Base-by-base conservation (phyloP, 257 asterid species). In the Sherardia arvensis region DNA sequence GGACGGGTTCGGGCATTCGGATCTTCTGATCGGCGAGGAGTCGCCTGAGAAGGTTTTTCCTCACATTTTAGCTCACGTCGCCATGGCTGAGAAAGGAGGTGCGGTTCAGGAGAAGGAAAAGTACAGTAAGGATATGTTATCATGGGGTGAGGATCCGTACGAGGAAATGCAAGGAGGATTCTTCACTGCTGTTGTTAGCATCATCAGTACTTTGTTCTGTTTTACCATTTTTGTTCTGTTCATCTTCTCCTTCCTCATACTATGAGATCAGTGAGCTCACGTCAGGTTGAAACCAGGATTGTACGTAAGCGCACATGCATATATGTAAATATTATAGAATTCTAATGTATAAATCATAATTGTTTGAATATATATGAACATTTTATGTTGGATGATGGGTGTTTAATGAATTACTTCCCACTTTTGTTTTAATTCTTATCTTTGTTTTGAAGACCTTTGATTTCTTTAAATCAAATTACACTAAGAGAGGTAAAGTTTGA, bases 1-100 rank as follows among this genome's bases (percentile, higher is more conserved):
- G 3, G 81, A 84, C 36, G 84, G 91, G 7, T 84, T 74, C 32
- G 87, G 85, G 28, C 87, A 84, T 29, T 79, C 91, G 1, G 87
- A 81, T 53, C 81, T 81, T 56, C 48, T 79, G 79, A 77, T 81
- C 8, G 85, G 87, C 4, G 82, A 84, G 64, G 80, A 77, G 22
- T 77, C 85, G 1, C 3, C 5, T 27, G 61, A 71, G 29, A 64
- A 53, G 53, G 85, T 79, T 11, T 79, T 79, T 38, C 82, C 84
- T 21, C 79, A 71, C 65, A 77, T 81, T 59, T 49, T 43, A 8
- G 67, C 30, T 5, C 85, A 84, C n/a, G 69, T 84, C 5, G 67
- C 60, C 30, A 33, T 77, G 74, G 77, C 79, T 22, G 87, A 77
- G 63, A 70, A 68, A 36, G 85, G 66, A n/a, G 57, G 7, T 9